Conservation (phyloP, 2,329 filamentous ascomycete genomes). For the Penicillium vulpinum region DNA sequence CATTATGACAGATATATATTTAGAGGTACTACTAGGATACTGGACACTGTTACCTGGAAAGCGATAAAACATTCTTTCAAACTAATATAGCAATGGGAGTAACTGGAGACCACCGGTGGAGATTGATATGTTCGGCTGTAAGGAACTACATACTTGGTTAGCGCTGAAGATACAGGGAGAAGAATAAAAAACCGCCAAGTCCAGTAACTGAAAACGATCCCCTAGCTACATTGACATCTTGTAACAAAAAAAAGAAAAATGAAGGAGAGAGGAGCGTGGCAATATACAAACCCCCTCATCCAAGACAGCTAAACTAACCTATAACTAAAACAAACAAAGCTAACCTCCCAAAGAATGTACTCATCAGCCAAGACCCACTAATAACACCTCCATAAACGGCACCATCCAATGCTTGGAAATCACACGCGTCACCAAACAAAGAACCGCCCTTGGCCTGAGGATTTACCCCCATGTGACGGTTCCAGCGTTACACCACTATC, state of each 20-base stretch:
- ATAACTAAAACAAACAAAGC: not conserved
- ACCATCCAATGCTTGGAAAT: not conserved
- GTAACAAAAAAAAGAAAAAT: not conserved
- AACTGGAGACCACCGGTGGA: not conserved
- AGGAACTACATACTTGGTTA: too few relatives aligned
- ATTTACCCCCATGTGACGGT: slow-evolving; percentile 1
- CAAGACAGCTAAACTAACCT: not conserved
- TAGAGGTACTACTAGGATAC: fast-evolving
- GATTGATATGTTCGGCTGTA: not conserved
- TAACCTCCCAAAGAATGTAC: not conserved
- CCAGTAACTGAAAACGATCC: not conserved
- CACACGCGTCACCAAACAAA: not conserved
- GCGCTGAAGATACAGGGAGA: not conserved
- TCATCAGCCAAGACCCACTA: not conserved
- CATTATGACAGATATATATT: not conserved
- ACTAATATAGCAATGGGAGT: not conserved
- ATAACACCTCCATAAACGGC: not conserved
- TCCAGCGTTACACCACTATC: not conserved
- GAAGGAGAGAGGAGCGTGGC: not conserved
- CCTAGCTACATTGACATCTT: not conserved
- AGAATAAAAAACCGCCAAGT: not conserved
- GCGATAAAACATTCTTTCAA: not conserved
- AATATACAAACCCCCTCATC: not conserved
- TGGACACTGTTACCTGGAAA: too few relatives aligned
- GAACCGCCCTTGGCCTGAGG: not conserved